phyloP scores from a whole-genome alignment of 106 monocot genomes.

The Vanilla planifolia region DNA sequence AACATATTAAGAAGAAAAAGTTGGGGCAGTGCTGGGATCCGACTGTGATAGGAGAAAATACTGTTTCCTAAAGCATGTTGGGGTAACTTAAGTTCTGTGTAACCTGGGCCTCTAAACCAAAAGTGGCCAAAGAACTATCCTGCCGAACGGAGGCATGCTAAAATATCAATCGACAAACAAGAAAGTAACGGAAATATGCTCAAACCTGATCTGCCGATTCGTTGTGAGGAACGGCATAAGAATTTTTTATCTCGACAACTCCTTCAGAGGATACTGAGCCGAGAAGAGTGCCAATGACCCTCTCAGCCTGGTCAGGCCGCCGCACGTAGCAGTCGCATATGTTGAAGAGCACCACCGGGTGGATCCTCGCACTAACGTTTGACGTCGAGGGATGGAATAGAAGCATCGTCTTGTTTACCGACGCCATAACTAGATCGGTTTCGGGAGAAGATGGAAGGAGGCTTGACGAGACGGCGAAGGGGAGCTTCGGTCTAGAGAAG shows the following conservation, averaged over 20 bases:
- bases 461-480: too few species aligned
- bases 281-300: conserved; percentile 55
- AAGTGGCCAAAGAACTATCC: too few species aligned
- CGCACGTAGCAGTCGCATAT: conserved; percentile 63
- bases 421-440: conserved; percentile 1
- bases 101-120: too few species aligned
- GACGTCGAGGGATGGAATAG: conserved; percentile 28
- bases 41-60: too few species aligned
- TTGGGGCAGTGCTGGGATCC: too few species aligned
- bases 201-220: conserved; percentile 54
- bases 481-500: too few species aligned
- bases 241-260: conserved; percentile 47
- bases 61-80: too few species aligned
- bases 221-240: conserved; percentile 62
- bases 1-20: too few species aligned
- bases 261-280: conserved; percentile 41
- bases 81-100: too few species aligned
- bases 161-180: too few species aligned
- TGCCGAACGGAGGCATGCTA: too few species aligned
- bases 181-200: too few species aligned
- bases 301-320: conserved; percentile 49
- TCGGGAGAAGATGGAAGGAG: background rate
- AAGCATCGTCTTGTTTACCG: conserved; percentile 14
- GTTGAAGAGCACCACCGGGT: conserved; percentile 58
- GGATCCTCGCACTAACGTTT: conserved; percentile 32